phyloP scores from a whole-genome alignment of 106 monocot species.

The Dioscorea zingiberensis region DNA sequence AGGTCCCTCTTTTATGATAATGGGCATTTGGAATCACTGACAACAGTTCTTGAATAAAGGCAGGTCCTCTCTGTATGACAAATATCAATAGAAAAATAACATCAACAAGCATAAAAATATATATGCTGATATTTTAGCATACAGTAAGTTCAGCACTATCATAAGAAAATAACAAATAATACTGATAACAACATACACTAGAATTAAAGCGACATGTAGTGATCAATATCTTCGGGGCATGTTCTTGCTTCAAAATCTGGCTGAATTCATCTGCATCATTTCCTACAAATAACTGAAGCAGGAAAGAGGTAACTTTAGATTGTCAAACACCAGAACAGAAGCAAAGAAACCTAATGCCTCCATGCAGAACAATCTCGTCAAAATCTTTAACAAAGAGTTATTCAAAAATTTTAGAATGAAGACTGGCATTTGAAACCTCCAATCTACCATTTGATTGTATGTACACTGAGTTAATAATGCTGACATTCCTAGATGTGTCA shows the following conservation, averaged over 20 bases:
- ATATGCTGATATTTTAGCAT: neutral
- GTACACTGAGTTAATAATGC: neutral
- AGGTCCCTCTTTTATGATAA: slow-evolving; percentile 84
- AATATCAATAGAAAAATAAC: slow-evolving; percentile 1
- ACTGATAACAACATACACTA: slow-evolving; percentile 29
- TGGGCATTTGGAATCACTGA: slow-evolving; percentile 86
- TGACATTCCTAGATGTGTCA: no score
- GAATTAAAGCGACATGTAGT: slow-evolving; percentile 93
- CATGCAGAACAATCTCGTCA: neutral
- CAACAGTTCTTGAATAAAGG: slow-evolving; percentile 75
- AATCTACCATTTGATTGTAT: neutral
- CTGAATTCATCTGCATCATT: slow-evolving; percentile 96
- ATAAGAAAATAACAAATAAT: neutral
- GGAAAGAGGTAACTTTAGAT: neutral
- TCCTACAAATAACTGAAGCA: slow-evolving; percentile 64
- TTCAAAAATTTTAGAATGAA: neutral
- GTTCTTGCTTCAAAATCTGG: slow-evolving; percentile 47
- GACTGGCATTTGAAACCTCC: neutral
- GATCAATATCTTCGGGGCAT: slow-evolving; percentile 74
- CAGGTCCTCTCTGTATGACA: slow-evolving; percentile 74
- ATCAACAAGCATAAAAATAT: neutral
- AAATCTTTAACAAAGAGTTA: neutral
- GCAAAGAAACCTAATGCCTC: neutral
- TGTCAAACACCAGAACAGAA: neutral
- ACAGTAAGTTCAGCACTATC: neutral